Base-by-base conservation (phyloP, 768 basidiomycete genomes). In the Lentinula aciculospora region DNA sequence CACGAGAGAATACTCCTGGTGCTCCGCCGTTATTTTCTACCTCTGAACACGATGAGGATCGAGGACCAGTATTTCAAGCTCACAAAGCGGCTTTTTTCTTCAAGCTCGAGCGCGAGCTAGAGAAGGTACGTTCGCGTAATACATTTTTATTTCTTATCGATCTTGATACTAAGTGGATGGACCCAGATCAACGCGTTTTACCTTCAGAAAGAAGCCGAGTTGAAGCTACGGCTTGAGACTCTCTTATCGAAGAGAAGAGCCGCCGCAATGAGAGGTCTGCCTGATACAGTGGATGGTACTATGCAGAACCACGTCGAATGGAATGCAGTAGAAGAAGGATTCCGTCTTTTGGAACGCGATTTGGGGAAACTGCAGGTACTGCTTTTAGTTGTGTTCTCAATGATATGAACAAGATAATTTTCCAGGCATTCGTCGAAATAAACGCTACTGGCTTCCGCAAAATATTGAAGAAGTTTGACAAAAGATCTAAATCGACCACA, bases 81-180 rank as follows among this genome's bases (percentile, higher is more conserved):
- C 93, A 96, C 76, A 93, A 95, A 68, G 92, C 95, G 3, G 93
- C 94, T 1, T 99, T 98, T 78, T 98, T 99, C 78, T 98, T 97
- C 81, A 98, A 95, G 70, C 82, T 99, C 0, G 95, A 98, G 70
- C 83, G 96, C 21, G 97, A 99, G 71, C 76, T 98, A 21, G 97
- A 98, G 74, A 99, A 98, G 85, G 96, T 89, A 63, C 62, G 77
- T 62, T 54, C 40, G 48, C 40, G 27, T 28, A 40, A 58, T 58
- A 25, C 44, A 49, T 50, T 13, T 31, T 37, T 44, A 23, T 37
- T 37, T 58, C 61, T 40, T 23, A 40, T 39, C 50, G 58, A 46
- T 61, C 46, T 50, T 63, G 46, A 48, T 49, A 15, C 28, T 36
- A n/a, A n/a, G n/a, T n/a, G 32, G 40, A 55, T 34, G 65, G 45